phyloP scores from a whole-genome alignment of 202 grass and related monocot genomes.

The Brachypodium distachyon region DNA sequence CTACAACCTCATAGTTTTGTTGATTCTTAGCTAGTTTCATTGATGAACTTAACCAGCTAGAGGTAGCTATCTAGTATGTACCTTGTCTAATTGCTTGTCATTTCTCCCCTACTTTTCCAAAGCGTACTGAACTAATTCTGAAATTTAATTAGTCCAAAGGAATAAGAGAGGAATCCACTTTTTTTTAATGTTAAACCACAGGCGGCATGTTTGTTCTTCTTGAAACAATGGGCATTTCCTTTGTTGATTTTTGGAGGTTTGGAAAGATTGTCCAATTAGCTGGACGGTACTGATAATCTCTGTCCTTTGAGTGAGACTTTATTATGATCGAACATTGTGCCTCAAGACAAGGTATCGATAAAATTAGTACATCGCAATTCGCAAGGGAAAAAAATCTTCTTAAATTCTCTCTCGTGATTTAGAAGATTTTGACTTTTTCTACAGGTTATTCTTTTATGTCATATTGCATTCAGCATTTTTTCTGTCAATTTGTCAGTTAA shows the following conservation, averaged over 20 bases:
- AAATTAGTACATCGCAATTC: background rate
- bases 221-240: background rate
- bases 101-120: conserved; percentile 10
- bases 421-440: conserved; percentile 14
- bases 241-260: background rate
- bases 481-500: conserved; percentile 20
- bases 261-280: background rate
- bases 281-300: no score
- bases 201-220: background rate
- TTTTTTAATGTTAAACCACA: background rate
- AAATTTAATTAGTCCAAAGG: conserved; percentile 32
- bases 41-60: background rate
- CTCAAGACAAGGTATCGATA: conserved; percentile 6
- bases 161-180: conserved; percentile 13
- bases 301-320: no score
- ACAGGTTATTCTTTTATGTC: conserved; percentile 2
- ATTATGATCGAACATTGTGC: background rate
- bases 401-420: conserved; percentile 1
- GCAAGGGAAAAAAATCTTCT: conserved; percentile 18
- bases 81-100: conserved; percentile 5
- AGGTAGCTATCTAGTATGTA: conserved; percentile 18
- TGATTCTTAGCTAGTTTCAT: conserved; percentile 21
- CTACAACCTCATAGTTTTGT: conserved; percentile 20
- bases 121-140: conserved; percentile 17
- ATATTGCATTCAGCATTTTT: conserved; percentile 33